These are phyloP conservation scores for Tripterygium wilfordii DNA, from an alignment of 177 flowering plant genomes.

Conservation along the genomic window DNA sequence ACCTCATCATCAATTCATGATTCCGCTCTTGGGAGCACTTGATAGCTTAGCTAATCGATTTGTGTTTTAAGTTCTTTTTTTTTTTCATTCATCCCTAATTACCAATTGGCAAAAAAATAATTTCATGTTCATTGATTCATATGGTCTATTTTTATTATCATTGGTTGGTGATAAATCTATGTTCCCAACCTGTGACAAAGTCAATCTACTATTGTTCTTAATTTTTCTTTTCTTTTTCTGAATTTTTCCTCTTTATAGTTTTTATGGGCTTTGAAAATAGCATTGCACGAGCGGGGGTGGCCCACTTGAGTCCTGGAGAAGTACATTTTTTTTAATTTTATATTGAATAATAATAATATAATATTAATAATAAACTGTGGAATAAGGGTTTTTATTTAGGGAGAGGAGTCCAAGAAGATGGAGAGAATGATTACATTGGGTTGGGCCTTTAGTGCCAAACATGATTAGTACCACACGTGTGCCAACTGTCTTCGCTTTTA, in stretches of 20 bases:
- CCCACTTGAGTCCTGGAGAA: slow-evolving; percentile 26
- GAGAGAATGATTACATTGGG: slow-evolving; percentile 46
- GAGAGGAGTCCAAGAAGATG: slow-evolving; percentile 13
- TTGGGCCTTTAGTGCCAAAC: slow-evolving; percentile 42
- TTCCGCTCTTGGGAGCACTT: too few relatives aligned
- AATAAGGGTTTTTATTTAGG: slow-evolving; percentile 12
- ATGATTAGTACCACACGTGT: slow-evolving; percentile 72
- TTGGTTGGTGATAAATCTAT: slow-evolving; percentile 12
- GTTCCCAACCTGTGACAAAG: slow-evolving; percentile 11
- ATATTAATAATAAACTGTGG: too few relatives aligned
- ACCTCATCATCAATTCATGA: too few relatives aligned
- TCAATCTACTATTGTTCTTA: too few relatives aligned
- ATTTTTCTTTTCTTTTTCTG: too few relatives aligned
- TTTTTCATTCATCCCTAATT: too few relatives aligned
- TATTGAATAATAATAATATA: not conserved
- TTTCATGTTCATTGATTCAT: too few relatives aligned
- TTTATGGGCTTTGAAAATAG: slow-evolving; percentile 25
- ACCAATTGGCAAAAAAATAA: too few relatives aligned
- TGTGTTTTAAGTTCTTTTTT: too few relatives aligned
- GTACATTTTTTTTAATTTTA: too few relatives aligned
- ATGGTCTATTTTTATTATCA: not conserved
- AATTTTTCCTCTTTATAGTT: too few relatives aligned
- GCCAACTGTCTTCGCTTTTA: slow-evolving; percentile 74
- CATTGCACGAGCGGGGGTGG: slow-evolving; percentile 72
- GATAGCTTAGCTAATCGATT: too few relatives aligned